Evolutionary conservation across 495 filamentous ascomycete species (phyloP).

Genomic region (Lindgomyces ingoldianus): DNA sequence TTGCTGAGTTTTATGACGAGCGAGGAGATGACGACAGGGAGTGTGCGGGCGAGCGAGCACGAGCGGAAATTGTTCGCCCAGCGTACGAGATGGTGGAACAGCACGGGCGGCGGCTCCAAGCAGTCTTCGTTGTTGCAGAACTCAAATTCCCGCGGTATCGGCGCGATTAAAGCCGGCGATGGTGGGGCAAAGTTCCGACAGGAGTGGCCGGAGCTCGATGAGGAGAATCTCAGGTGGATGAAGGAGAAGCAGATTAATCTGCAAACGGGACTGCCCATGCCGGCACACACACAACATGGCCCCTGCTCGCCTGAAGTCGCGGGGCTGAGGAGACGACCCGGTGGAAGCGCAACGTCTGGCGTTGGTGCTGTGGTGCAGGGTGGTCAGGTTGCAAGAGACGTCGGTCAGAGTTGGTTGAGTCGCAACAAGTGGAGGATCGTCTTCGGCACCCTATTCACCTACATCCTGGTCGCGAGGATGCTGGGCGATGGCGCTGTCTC

Average conservation of each 20-base stretch:
- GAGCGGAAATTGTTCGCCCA: slow-evolving; percentile 79
- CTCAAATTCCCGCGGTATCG: slow-evolving; percentile 52
- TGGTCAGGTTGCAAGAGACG: slow-evolving; percentile 69
- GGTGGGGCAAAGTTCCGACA: slow-evolving; percentile 84
- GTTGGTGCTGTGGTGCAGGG: slow-evolving; percentile 79
- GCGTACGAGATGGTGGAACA: slow-evolving; percentile 93
- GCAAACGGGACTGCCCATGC: slow-evolving; percentile 61
- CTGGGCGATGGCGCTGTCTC: slow-evolving; percentile 55
- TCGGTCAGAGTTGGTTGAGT: slow-evolving; percentile 76
- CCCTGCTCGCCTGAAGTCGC: slow-evolving; percentile 63
- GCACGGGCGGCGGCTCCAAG: slow-evolving; percentile 84
- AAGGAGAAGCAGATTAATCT: slow-evolving; percentile 76
- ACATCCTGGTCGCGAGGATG: slow-evolving; percentile 75
- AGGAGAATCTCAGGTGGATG: slow-evolving; percentile 95
- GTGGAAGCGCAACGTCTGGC: slow-evolving; percentile 63
- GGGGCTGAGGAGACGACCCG: slow-evolving; percentile 65
- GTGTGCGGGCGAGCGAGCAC: slow-evolving; percentile 72
- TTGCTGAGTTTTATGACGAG: slow-evolving; percentile 96
- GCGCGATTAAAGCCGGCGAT: slow-evolving; percentile 78
- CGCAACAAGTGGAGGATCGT: slow-evolving; percentile 74
- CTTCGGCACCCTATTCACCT: slow-evolving; percentile 67
- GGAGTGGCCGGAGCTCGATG: slow-evolving; percentile 89
- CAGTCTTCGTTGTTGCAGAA: neutral
- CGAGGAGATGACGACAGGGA: slow-evolving; percentile 98
- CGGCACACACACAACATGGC: slow-evolving; percentile 16